Base-by-base conservation (phyloP, 805 yeast species). In the Candida wancherniae region DNA sequence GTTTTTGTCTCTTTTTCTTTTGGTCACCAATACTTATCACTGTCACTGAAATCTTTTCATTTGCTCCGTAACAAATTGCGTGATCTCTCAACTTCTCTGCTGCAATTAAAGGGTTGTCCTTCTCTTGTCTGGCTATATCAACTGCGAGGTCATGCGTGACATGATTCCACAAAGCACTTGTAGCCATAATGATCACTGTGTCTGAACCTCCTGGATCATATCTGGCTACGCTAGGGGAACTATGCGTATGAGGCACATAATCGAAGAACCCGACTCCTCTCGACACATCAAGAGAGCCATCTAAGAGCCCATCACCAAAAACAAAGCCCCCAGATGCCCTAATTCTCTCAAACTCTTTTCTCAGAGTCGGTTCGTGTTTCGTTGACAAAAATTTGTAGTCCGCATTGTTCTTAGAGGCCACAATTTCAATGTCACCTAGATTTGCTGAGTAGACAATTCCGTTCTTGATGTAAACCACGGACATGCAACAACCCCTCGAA, bases 21-120 rank as follows among this genome's bases (percentile, higher is more conserved):
- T 69, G 68, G 39, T 77, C 77, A 32, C 77, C 77, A 27, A 80
- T 64, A 1, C 88, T 77, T 13, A 90, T 55, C 9, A 92, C 95
- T 55, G 85, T 75, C 4, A 86, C 92, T 10, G 88, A 75, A 9
- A 83, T 69, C 46, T 84, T 84, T 26, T 83, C 87, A 3, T 71
- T 61, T 23, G 90, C 81, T 14, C 97, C 97, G 55, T 87, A 92
- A 1, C 96, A 80, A 38, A 90, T 75, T 1, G 97, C 97, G 63
- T 82, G 86, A 57, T 92, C 98, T 50, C 97, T 75, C 44, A 92
- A 66, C 50, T 84, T 86, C 46, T 86, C 94, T 0, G 98, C 97
- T 1, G 97, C 97, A 15, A 77, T 55, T 77, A 85, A 80, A 2
- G 97, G 94, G 45, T 84, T 85, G 12, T 77, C 77, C 46, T 76